These are phyloP conservation scores for Cystobasidiaceae sp. DNA, from an alignment of 1,284 basidiomycete genomes.

Conservation along the genomic window DNA sequence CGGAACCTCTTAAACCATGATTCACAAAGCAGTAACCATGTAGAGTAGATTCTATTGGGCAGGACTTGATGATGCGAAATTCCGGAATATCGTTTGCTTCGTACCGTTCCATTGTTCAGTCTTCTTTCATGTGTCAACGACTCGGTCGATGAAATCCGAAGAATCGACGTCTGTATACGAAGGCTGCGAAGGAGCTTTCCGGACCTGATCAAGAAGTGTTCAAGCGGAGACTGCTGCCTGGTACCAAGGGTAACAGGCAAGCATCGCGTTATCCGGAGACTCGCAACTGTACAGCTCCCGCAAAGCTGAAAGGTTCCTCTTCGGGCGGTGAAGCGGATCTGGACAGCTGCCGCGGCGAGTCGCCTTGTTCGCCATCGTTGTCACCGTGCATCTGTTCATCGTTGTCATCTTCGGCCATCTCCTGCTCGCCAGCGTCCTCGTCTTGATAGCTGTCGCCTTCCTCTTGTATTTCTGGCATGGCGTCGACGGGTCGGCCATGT, in stretches of 20 bases:
- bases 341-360: background rate
- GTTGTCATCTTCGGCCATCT: conserved; percentile 5
- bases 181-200: too few species aligned
- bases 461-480: conserved; percentile 5
- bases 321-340: background rate
- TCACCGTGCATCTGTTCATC: background rate
- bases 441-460: conserved; percentile 25
- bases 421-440: conserved; percentile 16
- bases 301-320: conserved; percentile 18
- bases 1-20: too few species aligned
- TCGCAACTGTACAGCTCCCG: conserved; percentile 4
- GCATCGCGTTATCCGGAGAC: background rate
- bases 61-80: too few species aligned
- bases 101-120: too few species aligned
- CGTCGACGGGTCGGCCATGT: background rate
- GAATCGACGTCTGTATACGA: too few species aligned
- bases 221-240: too few species aligned
- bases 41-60: too few species aligned
- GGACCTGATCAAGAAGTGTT: too few species aligned
- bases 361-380: background rate
- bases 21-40: too few species aligned
- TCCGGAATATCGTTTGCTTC: too few species aligned
- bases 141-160: too few species aligned
- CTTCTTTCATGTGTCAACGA: too few species aligned
- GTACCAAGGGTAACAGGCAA: background rate